Evolutionary conservation across 129 eudicot species (phyloP), one percentile per base, ranked within the genome.

Genomic region (Flaveria ramosissima): DNA sequence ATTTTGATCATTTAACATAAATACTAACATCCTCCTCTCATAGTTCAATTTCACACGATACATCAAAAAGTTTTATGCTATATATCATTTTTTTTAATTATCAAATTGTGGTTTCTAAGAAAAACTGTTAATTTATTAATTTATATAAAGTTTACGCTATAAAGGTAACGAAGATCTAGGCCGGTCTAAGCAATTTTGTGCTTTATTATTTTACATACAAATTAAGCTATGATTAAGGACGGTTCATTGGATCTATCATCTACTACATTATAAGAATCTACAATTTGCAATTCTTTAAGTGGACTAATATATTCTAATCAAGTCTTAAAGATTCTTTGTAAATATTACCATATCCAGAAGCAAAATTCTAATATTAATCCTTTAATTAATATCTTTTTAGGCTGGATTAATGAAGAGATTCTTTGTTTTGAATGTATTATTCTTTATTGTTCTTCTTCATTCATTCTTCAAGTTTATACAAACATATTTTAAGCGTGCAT

Each of bases 231-330:
- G 42, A 53, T 32, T 17, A 16, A 7, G 70, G 64, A 53, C 21
- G 68, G 67, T 73, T 73, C 71, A 61, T 74, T 74, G 61, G 78
- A 74, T 74, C 71, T 74, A 74, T 45, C 70, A 43, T 74, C 78
- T 15, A 74, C 68, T 43, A 74, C 21, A 74, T 52, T 71, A 16
- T 26, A 51, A 46, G 46, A 26, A 71, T 51, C 75, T 71, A 50
- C 62, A 27, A 50, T 24, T 71, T 71, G 75, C 63, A 50, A 48
- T 71, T 52, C 39, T 27, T 71, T 24, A 71, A 12, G n/a, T 60
- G 67, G 32, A 60, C 26, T 20, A 60, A 26, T 24, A 60, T 60
- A 60, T 60, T 60, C 19, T 60, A 26, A 26, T 12, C 67, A 11
- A 60, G 41, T 23, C 41, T 4, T 57, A 19, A 10, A 57, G 16